Base-by-base conservation (phyloP, 176 grass and related monocot species). In the Puya raimondii region DNA sequence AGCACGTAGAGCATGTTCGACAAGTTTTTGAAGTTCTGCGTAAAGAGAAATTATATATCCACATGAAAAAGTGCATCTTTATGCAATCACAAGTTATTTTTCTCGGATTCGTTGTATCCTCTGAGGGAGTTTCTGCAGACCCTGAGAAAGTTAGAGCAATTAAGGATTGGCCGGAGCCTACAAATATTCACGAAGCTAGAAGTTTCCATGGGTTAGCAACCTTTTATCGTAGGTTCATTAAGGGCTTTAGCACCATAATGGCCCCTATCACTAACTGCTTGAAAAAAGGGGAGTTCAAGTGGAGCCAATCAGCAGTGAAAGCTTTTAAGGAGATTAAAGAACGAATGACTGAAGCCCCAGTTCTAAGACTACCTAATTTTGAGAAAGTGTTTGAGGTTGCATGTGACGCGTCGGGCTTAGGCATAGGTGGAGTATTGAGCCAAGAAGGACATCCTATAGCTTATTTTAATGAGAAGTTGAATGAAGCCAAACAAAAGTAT, bases 1-100 rank as follows among this genome's bases (percentile, higher is more conserved):
- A 59, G 2, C 50, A 72, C 11, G 2, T 54, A 13, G 9, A 0
- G 10, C 69, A 57, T 10, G 13, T 72, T 18, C 0, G 20, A 13
- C 8, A 54, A 1, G 17, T 72, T 10, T 8, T 33, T 72, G 10
- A 56, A 11, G 15, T 33, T 71, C 12, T 12, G 47, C 13, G 0
- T 23, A 2, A 52, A 71, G 5, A 71, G 14, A 23, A 23, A 22
- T 23, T 71, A 3, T 72, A 58, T 72, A 26, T 13, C 1, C 16
- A 42, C 16, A n/a, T 72, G 11, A 72, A 54, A 12, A 72, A 72
- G 50, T 72, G 17, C 22, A 53, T 8, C 3, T 72, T 72, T 57
- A 72, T 72, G 70, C n/a, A n/a, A 1, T 11, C 13, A 23, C 52
- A 27, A 6, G 12, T 72, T 2, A 26, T 56, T 23, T 72, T 56